Evolutionary conservation across 2,329 filamentous ascomycete genomes (phyloP), one percentile per base, ranked within the genome.

Genomic region (Fusarium duplospermum): DNA sequence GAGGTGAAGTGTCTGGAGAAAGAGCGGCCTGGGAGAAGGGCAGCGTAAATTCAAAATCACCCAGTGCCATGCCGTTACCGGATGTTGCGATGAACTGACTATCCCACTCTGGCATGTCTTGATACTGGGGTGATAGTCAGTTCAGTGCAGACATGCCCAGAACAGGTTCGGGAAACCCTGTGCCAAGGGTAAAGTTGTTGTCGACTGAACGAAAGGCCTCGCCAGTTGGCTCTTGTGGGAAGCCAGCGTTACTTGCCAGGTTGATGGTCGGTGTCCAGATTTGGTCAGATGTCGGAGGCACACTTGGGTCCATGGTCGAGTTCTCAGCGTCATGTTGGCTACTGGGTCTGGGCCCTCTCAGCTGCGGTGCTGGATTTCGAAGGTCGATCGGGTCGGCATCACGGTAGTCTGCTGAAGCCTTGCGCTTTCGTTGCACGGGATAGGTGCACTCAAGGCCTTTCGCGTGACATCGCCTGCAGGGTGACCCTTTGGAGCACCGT

Each of bases 401-500:
- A 16, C 20, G 20, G 20, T 24, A 13, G 42, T 45, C 20, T 45
- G 20, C 13, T 13, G 42, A 24, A 10, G 50, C 27, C 11, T 54
- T 54, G 7, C 50, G 50, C 27, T 54, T 54, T 14, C 50, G 16
- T 7, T 29, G 24, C 18, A 31, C 9, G 6, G 50, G 50, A 29
- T 54, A 71, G 2, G 50, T 24, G 29, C 72, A 75, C 20, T 64
- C 63, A 20, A 75, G 60, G 10, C 40, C 45, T n/a, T 38, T 36
- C 3, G 65, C 54, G 9, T 52, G 38, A 24, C 73, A 75, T 62
- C 73, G 56, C 27, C 29, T 62, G 40, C 73, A 75, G 4, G 66
- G 70, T 14, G 29, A 38, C 8, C 68, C 70, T 57, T 66, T 75
- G 10, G 73, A 71, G 35, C 73, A 75, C 16, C 73, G 72, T 36